Conservation (phyloP, 371 early-diverging fungal species). For the Capniomyces stellatus region DNA sequence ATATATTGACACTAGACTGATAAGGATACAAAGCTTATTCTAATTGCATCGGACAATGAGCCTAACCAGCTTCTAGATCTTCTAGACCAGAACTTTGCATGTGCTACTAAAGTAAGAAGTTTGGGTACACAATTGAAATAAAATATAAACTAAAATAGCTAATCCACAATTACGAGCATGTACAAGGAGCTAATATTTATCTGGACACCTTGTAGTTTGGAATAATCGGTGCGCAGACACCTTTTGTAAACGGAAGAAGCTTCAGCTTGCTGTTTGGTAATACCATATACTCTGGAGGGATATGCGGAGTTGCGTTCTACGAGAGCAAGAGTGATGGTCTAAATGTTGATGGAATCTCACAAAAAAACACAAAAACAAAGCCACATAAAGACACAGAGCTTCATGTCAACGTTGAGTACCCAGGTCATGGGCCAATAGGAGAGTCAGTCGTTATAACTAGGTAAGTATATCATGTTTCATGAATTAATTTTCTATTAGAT, state of each 20-base stretch:
- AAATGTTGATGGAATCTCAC: no score
- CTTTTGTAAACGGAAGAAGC: conserved; percentile 16
- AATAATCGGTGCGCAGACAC: conserved; percentile 17
- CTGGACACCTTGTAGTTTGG: conserved; percentile 8
- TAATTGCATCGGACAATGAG: background rate
- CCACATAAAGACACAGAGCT: background rate
- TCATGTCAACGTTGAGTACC: background rate
- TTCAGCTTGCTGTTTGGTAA: conserved; percentile 7
- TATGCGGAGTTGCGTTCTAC: conserved; percentile 15
- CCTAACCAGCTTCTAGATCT: background rate
- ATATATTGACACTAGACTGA: background rate
- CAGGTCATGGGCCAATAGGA: background rate
- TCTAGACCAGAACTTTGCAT: background rate
- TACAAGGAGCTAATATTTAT: no score
- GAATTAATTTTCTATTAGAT: no score
- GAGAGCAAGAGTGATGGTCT: no score
- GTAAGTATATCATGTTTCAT: no score
- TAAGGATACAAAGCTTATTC: background rate
- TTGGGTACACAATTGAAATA: no score
- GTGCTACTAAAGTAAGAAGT: background rate
- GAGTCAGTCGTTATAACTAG: background rate
- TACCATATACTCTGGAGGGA: conserved; percentile 6
- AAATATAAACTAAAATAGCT: no score
- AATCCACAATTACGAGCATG: no score
- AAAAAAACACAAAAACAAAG: no score